Base-by-base conservation (phyloP, 148 eudicot genomes). In the Fagopyrum esculentum region DNA sequence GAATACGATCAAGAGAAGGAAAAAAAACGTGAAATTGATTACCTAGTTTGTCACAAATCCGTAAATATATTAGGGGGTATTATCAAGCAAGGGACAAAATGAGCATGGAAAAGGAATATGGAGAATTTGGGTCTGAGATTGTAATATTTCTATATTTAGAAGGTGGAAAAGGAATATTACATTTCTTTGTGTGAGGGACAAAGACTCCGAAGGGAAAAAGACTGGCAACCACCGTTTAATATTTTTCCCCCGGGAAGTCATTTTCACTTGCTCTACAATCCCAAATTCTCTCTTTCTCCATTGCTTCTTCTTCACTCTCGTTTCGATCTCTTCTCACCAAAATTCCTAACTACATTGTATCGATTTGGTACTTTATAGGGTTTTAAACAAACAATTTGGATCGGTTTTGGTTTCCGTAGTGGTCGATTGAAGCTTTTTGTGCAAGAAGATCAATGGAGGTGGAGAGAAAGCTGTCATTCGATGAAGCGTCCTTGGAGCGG, bases 401-500 rank as follows among this genome's bases (percentile, higher is more conserved):
- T 9, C 12, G 15, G 1, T 5, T 49, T 49, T 49, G 52, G 30
- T 66, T 66, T 66, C 19, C 2, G 71, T 43, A 66, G 11, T 40
- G 13, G 63, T 54, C n/a, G 1, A 40, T 66, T 35, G 46, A 66
- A 66, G 13, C 35, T 45, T 12, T 29, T n/a, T 16, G 73, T 77
- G 74, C 79, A 77, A 47, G 74, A 77, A 16, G 83, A 71, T 22
- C 52, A 75, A 43, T 13, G 5, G 70, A 79, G 78, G 73, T 6
- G 56, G 56, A 46, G 12, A 17, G 15, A n/a, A 66, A 66, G 19
- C 83, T 74, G 1, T 73, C 77, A 4, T 83, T 81, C 68, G 86
- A 80, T 76, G 86, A 83, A 73, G 77, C 60, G 44, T 83, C 86
- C 64, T 75, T 83, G 86, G 83, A 83, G 68, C 86, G 83, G 13